These are phyloP conservation scores for Gossypium turneri DNA, from an alignment of 345 rosid genomes.

Conservation along the genomic window DNA sequence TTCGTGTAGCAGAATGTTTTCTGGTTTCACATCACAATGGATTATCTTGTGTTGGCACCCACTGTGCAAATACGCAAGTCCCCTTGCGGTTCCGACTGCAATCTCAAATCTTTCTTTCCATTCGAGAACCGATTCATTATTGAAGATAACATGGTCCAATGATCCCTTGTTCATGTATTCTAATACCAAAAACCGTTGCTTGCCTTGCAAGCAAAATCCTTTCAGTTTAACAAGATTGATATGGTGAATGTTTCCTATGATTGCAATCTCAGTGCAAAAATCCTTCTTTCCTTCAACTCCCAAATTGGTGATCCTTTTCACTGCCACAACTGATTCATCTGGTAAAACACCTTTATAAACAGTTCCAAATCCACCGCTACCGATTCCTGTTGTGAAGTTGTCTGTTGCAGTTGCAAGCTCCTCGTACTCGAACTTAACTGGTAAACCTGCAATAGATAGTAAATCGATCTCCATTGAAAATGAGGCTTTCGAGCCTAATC, in stretches of 20 bases:
- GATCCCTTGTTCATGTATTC: constrained; percentile 77
- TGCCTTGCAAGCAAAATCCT: constrained; percentile 69
- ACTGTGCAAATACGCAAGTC: constrained; percentile 65
- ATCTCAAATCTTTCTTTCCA: constrained; percentile 76
- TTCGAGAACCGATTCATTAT: constrained; percentile 44
- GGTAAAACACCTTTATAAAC: constrained; percentile 57
- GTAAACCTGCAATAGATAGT: constrained; percentile 63
- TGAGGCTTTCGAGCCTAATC: constrained; percentile 29
- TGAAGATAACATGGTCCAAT: constrained; percentile 49
- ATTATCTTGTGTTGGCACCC: constrained; percentile 68
- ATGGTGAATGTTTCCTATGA: constrained; percentile 71
- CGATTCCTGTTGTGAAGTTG: constrained; percentile 50
- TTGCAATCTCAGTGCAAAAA: constrained; percentile 65
- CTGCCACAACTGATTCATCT: constrained; percentile 48
- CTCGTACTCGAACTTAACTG: constrained; percentile 51
- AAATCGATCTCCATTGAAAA: constrained; percentile 60
- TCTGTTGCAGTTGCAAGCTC: constrained; percentile 63
- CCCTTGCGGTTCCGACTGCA: constrained; percentile 67
- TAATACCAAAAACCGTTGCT: constrained; percentile 54
- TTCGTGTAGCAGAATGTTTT: constrained; percentile 64
- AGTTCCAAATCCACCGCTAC: constrained; percentile 71
- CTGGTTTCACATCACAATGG: constrained; percentile 72
- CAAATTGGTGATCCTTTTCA: constrained; percentile 59
- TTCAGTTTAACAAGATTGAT: constrained; percentile 63
- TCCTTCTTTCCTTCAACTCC: constrained; percentile 61